These are phyloP conservation scores for Malania oleifera DNA, from an alignment of 164 flowering plant species.

Conservation along the genomic window DNA sequence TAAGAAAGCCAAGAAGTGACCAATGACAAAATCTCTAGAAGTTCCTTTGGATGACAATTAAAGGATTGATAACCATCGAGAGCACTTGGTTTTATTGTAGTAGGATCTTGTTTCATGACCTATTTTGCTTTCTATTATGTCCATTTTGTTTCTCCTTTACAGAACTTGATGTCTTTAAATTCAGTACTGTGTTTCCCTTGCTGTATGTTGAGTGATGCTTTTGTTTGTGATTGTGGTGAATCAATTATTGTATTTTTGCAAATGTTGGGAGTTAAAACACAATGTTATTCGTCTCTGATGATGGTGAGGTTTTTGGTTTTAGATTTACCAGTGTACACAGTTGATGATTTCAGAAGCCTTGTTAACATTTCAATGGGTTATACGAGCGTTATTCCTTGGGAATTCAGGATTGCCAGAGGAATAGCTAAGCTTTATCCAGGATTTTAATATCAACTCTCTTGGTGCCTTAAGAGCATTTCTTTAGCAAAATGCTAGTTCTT, in stretches of 20 bases:
- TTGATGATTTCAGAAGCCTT: neutral
- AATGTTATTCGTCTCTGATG: neutral
- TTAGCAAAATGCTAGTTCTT: too few species aligned
- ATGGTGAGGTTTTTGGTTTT: neutral
- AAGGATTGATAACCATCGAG: neutral
- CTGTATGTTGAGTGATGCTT: neutral
- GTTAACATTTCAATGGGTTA: too few species aligned
- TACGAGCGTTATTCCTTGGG: too few species aligned
- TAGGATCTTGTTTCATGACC: too few species aligned
- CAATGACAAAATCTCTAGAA: too few species aligned
- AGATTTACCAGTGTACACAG: neutral
- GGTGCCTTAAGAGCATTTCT: too few species aligned
- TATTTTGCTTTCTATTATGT: neutral
- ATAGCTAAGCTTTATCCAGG: too few species aligned
- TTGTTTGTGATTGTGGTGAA: conserved; percentile 3
- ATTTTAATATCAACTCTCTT: too few species aligned
- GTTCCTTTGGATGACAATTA: too few species aligned
- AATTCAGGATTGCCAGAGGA: too few species aligned
- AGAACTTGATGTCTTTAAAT: conserved; percentile 8
- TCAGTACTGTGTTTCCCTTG: neutral
- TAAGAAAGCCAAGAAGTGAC: conserved; percentile 1
- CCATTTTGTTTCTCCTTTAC: conserved; percentile 7
- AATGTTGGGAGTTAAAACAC: neutral
- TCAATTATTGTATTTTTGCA: neutral
- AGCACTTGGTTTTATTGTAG: neutral